Evolutionary conservation across 257 asterid genomes (phyloP).

Genomic region (Solanum rostratum): DNA sequence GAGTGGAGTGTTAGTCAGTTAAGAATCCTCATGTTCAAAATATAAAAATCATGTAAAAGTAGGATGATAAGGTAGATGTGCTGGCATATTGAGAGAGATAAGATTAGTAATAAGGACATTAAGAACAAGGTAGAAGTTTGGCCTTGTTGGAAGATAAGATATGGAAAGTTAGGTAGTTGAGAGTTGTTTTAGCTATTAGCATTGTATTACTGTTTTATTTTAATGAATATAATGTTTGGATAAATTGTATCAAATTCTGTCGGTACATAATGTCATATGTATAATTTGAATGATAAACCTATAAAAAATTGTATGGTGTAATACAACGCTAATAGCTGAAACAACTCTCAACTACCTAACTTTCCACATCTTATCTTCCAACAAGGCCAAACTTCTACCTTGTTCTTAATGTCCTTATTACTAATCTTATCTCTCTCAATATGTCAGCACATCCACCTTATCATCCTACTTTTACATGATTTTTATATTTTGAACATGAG

Average conservation of each 20-base stretch:
- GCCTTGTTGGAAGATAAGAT: not conserved
- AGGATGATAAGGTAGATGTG: not conserved
- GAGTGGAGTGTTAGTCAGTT: not conserved
- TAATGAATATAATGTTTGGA: too few species aligned
- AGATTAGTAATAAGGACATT: not conserved
- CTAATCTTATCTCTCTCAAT: not conserved
- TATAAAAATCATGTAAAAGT: not conserved
- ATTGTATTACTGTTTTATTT: too few species aligned
- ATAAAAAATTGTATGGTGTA: too few species aligned
- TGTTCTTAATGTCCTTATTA: fast-evolving
- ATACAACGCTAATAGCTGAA: too few species aligned
- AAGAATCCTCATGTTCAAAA: not conserved
- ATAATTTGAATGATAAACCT: too few species aligned
- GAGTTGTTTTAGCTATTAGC: too few species aligned
- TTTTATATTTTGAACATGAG: not conserved
- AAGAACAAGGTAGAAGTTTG: fast-evolving
- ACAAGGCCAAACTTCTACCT: not conserved
- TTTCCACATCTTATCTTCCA: not conserved
- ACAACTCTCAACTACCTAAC: not conserved
- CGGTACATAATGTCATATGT: too few species aligned
- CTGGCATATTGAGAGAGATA: not conserved
- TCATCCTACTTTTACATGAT: not conserved
- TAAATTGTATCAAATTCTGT: too few species aligned
- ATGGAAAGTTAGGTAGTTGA: not conserved
- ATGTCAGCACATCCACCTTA: not conserved